phyloP scores from a whole-genome alignment of 2,329 filamentous ascomycete genomes.

The Ramularia collo-cygni region DNA sequence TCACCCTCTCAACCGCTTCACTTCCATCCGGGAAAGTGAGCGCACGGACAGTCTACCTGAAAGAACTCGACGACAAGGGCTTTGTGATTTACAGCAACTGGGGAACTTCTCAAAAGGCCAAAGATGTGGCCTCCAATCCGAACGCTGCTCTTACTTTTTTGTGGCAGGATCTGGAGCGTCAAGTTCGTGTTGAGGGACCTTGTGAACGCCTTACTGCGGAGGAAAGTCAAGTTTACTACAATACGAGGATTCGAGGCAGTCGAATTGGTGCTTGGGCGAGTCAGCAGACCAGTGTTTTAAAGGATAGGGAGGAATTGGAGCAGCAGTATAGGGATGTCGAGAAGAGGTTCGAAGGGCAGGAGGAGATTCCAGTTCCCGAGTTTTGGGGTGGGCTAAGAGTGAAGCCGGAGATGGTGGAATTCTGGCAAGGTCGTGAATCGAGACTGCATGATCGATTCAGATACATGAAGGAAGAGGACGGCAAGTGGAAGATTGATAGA shows the following conservation, averaged over 20 bases:
- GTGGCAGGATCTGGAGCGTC: slow-evolving; percentile 80
- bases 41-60: slow-evolving; percentile 84
- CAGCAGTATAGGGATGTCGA: slow-evolving; percentile 70
- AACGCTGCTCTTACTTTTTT: slow-evolving; percentile 81
- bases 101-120: slow-evolving; percentile 63
- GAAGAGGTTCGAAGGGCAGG: slow-evolving; percentile 63
- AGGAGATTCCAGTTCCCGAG: slow-evolving; percentile 80
- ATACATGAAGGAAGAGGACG: slow-evolving; percentile 56
- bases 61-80: slow-evolving; percentile 76
- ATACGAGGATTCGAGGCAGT: slow-evolving; percentile 66
- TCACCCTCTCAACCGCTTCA: slow-evolving; percentile 75
- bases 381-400: slow-evolving; percentile 93
- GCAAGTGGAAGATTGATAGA: slow-evolving; percentile 52
- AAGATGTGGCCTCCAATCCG: slow-evolving; percentile 64
- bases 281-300: slow-evolving; percentile 71
- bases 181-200: slow-evolving; percentile 80
- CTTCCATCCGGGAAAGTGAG: slow-evolving; percentile 80
- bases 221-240: slow-evolving; percentile 65
- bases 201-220: slow-evolving; percentile 59
- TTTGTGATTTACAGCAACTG: slow-evolving; percentile 96
- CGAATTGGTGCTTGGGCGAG: slow-evolving; percentile 91
- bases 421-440: slow-evolving; percentile 89
- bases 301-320: slow-evolving; percentile 66
- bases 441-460: slow-evolving; percentile 89
- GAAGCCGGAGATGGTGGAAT: slow-evolving; percentile 80